These are phyloP conservation scores for Fusarium mexicanum DNA, from an alignment of 2,329 filamentous ascomycete genomes.

Conservation along the genomic window DNA sequence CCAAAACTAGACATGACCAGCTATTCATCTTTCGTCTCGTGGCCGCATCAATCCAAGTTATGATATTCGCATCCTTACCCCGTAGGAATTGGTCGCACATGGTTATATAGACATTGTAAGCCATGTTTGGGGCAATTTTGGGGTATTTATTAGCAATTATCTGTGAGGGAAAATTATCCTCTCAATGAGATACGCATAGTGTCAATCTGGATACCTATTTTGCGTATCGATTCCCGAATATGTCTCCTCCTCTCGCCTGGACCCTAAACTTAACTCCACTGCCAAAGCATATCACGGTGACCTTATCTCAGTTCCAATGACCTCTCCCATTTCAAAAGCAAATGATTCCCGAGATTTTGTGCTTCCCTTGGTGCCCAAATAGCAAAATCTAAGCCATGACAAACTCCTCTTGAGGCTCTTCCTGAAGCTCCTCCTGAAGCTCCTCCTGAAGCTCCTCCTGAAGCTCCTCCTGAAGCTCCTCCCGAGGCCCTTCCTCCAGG, in stretches of 20 bases:
- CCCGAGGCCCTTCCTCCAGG: neutral
- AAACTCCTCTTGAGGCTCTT: neutral
- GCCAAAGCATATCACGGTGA: neutral
- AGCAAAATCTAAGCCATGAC: neutral
- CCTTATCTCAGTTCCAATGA: neutral
- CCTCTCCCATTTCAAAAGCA: neutral
- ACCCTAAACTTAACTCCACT: neutral
- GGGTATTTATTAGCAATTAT: neutral
- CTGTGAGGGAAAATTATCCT: neutral
- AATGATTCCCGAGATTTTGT: neutral
- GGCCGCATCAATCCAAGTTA: slow-evolving; percentile 2
- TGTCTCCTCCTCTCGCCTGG: neutral
- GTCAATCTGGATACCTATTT: slow-evolving; percentile 6
- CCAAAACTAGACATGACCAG: neutral
- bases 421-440: neutral
- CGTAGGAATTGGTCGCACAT: neutral
- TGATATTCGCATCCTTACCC: neutral
- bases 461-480: neutral
- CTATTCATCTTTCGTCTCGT: neutral
- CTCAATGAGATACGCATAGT: neutral
- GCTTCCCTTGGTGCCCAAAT: neutral
- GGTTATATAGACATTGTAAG: neutral
- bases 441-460: neutral
- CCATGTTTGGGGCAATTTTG: neutral
- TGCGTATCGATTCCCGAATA: neutral